Evolutionary conservation across 1,139 yeast species (phyloP), one percentile per base, ranked within the genome.

Genomic region (Diutina catenulata): DNA sequence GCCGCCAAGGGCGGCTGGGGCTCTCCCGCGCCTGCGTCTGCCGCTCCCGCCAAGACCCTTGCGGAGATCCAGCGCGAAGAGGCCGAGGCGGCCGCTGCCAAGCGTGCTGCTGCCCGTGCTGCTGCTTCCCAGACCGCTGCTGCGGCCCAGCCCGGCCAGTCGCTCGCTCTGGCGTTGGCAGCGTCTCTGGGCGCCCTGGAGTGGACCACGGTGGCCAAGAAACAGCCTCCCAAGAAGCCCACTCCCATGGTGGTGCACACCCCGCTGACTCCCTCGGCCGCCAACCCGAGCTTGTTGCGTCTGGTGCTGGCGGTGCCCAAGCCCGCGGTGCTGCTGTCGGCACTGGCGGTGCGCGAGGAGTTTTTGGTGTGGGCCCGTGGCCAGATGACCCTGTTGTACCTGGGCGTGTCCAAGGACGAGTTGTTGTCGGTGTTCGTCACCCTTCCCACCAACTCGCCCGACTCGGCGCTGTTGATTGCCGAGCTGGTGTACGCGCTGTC

Each of bases 401-500:
- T 80, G 5, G 79, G 86, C 16, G 91, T 87, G 32, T 72, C 81
- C 21, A 68, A 68, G 38, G 80, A 78, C 45, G 95, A 83, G 52
- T 76, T 91, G 40, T 64, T 91, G 41, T 80, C 83, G 43, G 80
- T 91, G 56, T 70, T 91, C 49, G 64, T 87, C 41, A 78, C 88
- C 39, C 70, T 91, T 45, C 96, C 97, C 28, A 60, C 74, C 14
- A 56, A 53, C 29, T 74, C 76, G 36, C 49, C 67, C 5, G 95
- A 87, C 48, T 76, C 94, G 1, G 67, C 71, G 37, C 94, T 80
- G 54, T 83, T 91, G 53, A 87, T 91, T 52, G 80, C 95, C 3
- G 98, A 91, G 55, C 84, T 96, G 11, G 78, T 91, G 43, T 88
- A 87, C 59, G 77, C 93, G 37, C 83, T 91, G 47, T 83, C 95